Percentiles rank a stretch among this genome's conserved stretches.
Conservation (phyloP, 495 filamentous ascomycete species). For the Tuber umbilicatum region DNA sequence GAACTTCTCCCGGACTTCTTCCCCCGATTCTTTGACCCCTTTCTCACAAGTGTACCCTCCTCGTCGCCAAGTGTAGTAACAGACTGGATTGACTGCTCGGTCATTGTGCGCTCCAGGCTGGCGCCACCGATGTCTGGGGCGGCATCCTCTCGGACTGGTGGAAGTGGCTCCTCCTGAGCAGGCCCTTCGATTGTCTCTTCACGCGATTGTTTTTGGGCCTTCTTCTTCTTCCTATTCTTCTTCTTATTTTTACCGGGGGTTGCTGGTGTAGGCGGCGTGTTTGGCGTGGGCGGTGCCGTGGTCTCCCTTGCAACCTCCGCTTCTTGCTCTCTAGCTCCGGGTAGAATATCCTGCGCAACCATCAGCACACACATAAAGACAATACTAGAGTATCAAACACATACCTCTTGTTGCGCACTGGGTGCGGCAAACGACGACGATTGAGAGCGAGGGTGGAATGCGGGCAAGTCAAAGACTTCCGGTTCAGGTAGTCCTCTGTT, state of each 20-base stretch:
- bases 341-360: not conserved
- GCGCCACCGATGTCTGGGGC: not conserved
- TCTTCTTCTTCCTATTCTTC: slow-evolving; percentile 4
- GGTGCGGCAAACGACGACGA: not conserved
- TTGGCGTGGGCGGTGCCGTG: not conserved
- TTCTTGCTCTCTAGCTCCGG: not conserved
- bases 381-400: not conserved
- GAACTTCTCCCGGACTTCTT: too few species aligned
- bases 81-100: not conserved
- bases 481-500: not conserved
- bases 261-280: not conserved
- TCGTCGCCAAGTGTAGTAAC: not conserved
- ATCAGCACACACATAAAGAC: not conserved
- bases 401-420: not conserved
- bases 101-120: not conserved
- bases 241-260: not conserved
- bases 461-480: slow-evolving; percentile 2
- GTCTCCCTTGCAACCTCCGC: not conserved
- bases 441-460: not conserved
- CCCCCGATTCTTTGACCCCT: too few species aligned
- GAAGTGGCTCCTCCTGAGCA: not conserved
- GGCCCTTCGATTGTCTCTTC: not conserved
- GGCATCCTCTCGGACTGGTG: not conserved
- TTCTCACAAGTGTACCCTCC: too few species aligned
- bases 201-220: not conserved